Evolutionary conservation across 2,329 filamentous ascomycete genomes (phyloP).

Genomic region (Plenodomus lindquistii): DNA sequence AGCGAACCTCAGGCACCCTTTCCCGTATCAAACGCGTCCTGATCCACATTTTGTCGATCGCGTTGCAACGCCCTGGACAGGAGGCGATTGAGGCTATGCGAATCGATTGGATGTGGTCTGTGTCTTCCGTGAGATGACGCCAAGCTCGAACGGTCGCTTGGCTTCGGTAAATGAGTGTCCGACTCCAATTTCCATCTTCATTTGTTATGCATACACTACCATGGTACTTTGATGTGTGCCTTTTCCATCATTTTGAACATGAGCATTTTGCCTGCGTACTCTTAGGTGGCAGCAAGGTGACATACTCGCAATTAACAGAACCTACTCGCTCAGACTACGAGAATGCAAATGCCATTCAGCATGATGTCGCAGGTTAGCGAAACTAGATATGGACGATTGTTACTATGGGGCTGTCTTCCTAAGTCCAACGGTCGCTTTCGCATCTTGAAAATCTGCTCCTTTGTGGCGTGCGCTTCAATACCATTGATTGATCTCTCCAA

Average conservation of each 20-base stretch:
- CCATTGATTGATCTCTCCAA: constrained; percentile 4
- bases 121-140: neutral
- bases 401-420: constrained; percentile 3
- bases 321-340: too few relatives aligned
- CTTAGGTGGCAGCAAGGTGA: too few relatives aligned
- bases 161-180: neutral
- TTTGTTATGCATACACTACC: too few relatives aligned
- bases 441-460: neutral
- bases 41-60: constrained; percentile 15
- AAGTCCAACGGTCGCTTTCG: constrained; percentile 3
- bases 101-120: neutral
- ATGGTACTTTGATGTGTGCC: too few relatives aligned
- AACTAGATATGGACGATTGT: too few relatives aligned
- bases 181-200: neutral
- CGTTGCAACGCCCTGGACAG: constrained; percentile 5
- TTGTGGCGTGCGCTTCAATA: neutral
- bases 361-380: too few relatives aligned
- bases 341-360: too few relatives aligned
- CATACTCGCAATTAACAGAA: too few relatives aligned
- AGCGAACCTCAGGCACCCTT: constrained; percentile 7
- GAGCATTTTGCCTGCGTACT: too few relatives aligned
- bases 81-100: constrained; percentile 8
- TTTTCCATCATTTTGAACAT: too few relatives aligned
- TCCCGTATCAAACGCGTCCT: constrained; percentile 14
- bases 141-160: neutral